These are phyloP conservation scores for Spergularia marina DNA, from an alignment of 148 eudicot species.

Conservation along the genomic window DNA sequence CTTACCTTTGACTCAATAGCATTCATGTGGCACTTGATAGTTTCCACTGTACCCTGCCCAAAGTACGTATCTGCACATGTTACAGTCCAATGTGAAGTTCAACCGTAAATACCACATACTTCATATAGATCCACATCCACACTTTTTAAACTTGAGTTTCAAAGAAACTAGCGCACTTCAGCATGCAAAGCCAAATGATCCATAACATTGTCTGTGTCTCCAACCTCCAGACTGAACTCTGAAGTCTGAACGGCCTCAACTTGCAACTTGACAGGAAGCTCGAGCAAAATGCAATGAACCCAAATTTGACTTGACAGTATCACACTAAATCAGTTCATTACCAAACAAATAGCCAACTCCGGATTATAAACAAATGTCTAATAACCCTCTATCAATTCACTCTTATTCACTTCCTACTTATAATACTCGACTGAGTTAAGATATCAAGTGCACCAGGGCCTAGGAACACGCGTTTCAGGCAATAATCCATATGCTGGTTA, in stretches of 20 bases:
- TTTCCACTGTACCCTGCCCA: slow-evolving; percentile 76
- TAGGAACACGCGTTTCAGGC: neutral
- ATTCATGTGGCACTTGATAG: slow-evolving; percentile 67
- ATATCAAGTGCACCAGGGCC: neutral
- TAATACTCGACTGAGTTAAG: neutral
- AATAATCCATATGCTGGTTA: neutral
- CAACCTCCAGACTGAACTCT: neutral
- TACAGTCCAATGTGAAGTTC: neutral
- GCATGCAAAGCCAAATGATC: neutral
- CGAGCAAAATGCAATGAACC: neutral
- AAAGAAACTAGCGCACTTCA: neutral
- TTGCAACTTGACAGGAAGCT: neutral
- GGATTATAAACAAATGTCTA: neutral
- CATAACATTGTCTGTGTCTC: neutral
- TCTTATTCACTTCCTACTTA: neutral
- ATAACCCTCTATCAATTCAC: neutral
- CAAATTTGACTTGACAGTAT: neutral
- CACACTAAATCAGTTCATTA: too few relatives aligned
- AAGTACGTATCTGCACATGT: slow-evolving; percentile 70
- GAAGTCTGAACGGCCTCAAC: neutral
- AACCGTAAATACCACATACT: neutral
- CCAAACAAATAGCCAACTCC: neutral
- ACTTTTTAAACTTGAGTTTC: neutral
- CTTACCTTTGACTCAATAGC: slow-evolving; percentile 63
- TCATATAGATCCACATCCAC: neutral